Conservation (phyloP, 768 basidiomycete genomes). For the Panellus pusillus region DNA sequence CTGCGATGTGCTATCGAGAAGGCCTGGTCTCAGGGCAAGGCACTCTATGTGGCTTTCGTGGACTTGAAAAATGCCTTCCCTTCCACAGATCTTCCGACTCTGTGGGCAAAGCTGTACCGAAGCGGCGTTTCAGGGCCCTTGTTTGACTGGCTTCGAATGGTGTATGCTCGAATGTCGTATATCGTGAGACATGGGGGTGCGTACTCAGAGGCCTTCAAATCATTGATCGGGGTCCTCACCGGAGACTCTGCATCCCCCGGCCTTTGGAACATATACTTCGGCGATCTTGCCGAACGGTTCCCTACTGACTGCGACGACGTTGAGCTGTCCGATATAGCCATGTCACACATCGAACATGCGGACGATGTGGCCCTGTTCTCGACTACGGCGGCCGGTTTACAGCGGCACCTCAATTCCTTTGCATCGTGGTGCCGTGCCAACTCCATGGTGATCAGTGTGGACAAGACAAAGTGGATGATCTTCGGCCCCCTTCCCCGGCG, state of each 20-base stretch:
- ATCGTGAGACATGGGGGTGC: slow-evolving; percentile 17
- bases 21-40: slow-evolving; percentile 17
- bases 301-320: slow-evolving; percentile 18
- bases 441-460: no score
- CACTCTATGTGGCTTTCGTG: slow-evolving; percentile 26
- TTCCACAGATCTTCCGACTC: slow-evolving; percentile 29
- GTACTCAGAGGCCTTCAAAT: slow-evolving; percentile 21
- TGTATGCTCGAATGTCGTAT: slow-evolving; percentile 26
- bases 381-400: slow-evolving; percentile 18
- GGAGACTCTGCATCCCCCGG: slow-evolving; percentile 30
- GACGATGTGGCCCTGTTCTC: slow-evolving; percentile 28
- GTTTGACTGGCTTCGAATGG: slow-evolving; percentile 30
- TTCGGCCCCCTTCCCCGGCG: no score
- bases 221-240: slow-evolving; percentile 27
- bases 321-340: slow-evolving; percentile 2
- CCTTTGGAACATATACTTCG: slow-evolving; percentile 29
- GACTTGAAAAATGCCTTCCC: slow-evolving; percentile 38
- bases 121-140: slow-evolving; percentile 26
- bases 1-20: slow-evolving; percentile 24
- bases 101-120: slow-evolving; percentile 31
- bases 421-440: slow-evolving; percentile 25
- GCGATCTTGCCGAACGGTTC: slow-evolving; percentile 18
- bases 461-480: no score
- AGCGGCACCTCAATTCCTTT: slow-evolving; percentile 20
- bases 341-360: slow-evolving; percentile 26